Evolutionary conservation across 2,329 filamentous ascomycete species (phyloP), one percentile per base, ranked within the genome.

Genomic region (Paecilomyces variotii): DNA sequence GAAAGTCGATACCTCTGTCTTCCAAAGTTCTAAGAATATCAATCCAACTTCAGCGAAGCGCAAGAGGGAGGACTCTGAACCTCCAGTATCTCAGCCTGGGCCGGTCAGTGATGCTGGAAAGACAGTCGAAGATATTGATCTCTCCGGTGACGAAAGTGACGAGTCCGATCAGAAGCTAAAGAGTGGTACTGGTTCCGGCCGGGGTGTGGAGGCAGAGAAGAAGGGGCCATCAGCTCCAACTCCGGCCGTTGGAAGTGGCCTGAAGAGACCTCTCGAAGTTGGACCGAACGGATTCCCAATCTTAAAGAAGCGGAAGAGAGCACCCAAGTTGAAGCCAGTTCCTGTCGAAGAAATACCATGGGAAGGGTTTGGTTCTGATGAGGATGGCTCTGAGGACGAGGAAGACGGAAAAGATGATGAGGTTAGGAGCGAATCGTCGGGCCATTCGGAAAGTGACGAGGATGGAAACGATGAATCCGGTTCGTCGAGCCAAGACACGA

Each of bases 201-300:
- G 63, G 32, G 49, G 81, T 34, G 77, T 80, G 57, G 53, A 70
- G 87, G 30, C 73, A 88, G 19, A 85, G 85, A 56, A 59, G 72
- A 80, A 65, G 70, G 71, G 62, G 35, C 62, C 56, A 34, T 57
- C n/a, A 12, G 60, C 57, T 49, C 59, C 54, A 34, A 55, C 62
- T 28, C 60, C 62, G 11, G 50, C 50, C 27, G 56, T 66, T 56
- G 94, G 94, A 24, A 87, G 86, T 61, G 94, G 94, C 5, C 74
- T 99, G 60, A 97, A 97, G 72, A 83, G 92, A 50, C 91, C 92
- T 1, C 78, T 99, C 10, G 89, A 96, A 52, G 65, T 91, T 9
- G 91, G 90, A 62, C 86, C 90, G 1, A 85, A 87, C 59, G 91
- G 93, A 5, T 85, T 85, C 57, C 94, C 93, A 0, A 79, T 96